phyloP scores from a whole-genome alignment of 1,284 basidiomycete species.

The Acaromyces ingoldii region DNA sequence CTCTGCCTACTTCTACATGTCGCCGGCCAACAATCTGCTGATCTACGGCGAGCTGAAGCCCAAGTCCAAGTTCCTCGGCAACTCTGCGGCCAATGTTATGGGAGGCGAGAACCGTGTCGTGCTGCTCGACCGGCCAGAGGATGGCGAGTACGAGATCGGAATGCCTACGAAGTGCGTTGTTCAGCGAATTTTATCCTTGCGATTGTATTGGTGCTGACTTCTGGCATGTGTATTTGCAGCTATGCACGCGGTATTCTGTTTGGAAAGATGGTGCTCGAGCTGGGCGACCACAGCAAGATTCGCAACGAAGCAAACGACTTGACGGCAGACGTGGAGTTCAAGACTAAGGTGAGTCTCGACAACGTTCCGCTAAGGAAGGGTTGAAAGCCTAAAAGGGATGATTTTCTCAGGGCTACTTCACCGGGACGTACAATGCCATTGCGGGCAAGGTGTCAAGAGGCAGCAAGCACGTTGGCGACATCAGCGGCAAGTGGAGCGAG shows the following conservation, averaged over 20 bases:
- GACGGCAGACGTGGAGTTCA: constrained; percentile 86
- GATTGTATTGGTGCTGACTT: background rate
- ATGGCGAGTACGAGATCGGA: constrained; percentile 45
- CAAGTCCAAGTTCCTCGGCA: constrained; percentile 93
- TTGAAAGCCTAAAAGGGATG: background rate
- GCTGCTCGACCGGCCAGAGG: constrained; percentile 40
- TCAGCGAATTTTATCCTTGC: background rate
- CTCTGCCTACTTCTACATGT: constrained; percentile 93
- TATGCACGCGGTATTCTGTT: constrained; percentile 95
- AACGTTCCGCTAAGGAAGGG: no score
- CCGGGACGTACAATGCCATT: constrained; percentile 89
- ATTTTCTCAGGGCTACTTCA: constrained; percentile 82
- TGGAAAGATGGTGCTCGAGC: constrained; percentile 95
- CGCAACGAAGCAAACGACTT: constrained; percentile 73
- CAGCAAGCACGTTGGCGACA: constrained; percentile 72
- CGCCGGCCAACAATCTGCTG: constrained; percentile 71
- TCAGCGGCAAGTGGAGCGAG: constrained; percentile 86
- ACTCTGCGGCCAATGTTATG: constrained; percentile 62
- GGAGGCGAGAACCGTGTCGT: constrained; percentile 73
- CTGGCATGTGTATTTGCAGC: constrained; percentile 12
- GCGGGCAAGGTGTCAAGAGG: constrained; percentile 71
- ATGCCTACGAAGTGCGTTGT: constrained; percentile 47
- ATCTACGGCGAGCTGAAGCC: constrained; percentile 92
- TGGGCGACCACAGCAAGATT: constrained; percentile 85
- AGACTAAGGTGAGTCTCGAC: constrained; percentile 64